Evolutionary conservation across 2,329 filamentous ascomycete species (phyloP).

Genomic region (Zalaria obscura): DNA sequence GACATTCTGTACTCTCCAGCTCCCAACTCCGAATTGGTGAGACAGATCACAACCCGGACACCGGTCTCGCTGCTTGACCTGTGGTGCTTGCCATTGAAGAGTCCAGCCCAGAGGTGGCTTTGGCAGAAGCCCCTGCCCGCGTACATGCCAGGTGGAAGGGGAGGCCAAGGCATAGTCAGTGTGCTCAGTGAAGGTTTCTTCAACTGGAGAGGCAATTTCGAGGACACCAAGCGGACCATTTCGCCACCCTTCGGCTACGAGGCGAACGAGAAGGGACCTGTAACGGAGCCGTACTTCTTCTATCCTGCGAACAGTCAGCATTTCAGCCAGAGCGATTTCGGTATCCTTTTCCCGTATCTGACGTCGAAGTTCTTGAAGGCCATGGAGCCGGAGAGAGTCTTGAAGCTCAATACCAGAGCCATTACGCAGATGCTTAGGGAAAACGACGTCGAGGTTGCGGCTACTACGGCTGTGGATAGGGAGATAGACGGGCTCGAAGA

Average conservation of each 20-base stretch:
- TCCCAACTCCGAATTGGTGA: slow-evolving; percentile 39
- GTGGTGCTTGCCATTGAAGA: slow-evolving; percentile 63
- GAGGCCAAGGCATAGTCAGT: slow-evolving; percentile 47
- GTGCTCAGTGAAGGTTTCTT: slow-evolving; percentile 65
- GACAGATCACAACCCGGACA: slow-evolving; percentile 54
- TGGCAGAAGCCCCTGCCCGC: slow-evolving; percentile 60
- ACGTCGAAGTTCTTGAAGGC: slow-evolving; percentile 36
- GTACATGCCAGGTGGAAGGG: slow-evolving; percentile 39
- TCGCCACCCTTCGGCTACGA: slow-evolving; percentile 17
- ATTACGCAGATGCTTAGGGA: slow-evolving; percentile 57
- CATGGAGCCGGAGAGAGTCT: slow-evolving; percentile 61
- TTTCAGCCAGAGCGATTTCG: slow-evolving; percentile 72
- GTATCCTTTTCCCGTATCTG: slow-evolving; percentile 61
- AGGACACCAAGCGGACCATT: slow-evolving; percentile 52
- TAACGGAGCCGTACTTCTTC: slow-evolving; percentile 50
- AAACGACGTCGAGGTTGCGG: slow-evolving; percentile 24
- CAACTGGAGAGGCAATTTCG: slow-evolving; percentile 62
- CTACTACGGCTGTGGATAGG: slow-evolving; percentile 23
- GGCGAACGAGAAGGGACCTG: slow-evolving; percentile 3
- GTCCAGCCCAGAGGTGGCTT: slow-evolving; percentile 47
- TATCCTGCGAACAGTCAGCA: slow-evolving; percentile 64
- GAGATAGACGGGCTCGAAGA: slow-evolving; percentile 17
- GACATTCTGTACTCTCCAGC: slow-evolving; percentile 48
- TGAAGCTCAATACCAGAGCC: slow-evolving; percentile 72
- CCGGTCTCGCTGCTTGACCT: slow-evolving; percentile 62